Base-by-base conservation (phyloP, 352 stramenopile species). In the Phytopythium oedochilum region DNA sequence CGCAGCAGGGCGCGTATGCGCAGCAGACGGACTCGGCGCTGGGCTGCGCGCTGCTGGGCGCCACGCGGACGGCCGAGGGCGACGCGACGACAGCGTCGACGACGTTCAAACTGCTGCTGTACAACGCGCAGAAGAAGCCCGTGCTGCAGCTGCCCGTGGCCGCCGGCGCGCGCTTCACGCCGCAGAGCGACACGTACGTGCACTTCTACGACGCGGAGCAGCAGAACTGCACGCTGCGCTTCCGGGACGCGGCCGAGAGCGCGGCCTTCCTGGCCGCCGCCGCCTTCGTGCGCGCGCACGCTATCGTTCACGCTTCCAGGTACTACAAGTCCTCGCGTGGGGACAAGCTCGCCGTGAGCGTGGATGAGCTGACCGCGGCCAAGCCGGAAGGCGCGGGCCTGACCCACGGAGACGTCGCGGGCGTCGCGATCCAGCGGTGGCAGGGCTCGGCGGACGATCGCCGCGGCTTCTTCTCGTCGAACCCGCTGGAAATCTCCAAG, bases 201-300 rank as follows among this genome's bases (percentile, higher is more conserved):
- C 83, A 83, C 59, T 87, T 90, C 51, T 77, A 82, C 50, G 72
- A 83, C 34, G 55, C 55, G 20, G 49, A 68, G 20, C 58, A 61
- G 43, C 75, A 87, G 52, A 84, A 86, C 64, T 92, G 73, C 61
- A 80, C 83, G 22, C 83, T 92, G 79, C 79, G 80, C 40, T 92
- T 92, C 60, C 78, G 80, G 26, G 83, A 90, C 54, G 67, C 65
- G 0, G 40, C 36, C 10, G 57, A 60, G 8, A 62, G 71, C 38
- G 56, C 60, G 14, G 53, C 49, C 8, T 90, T 90, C 58, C 66
- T 90, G 0, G 52, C 55, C 5, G 75, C 78, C 1, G 68, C 83
- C 4, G 78, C 78, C 29, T 71, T 77, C 29, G 52, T 69, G 9
- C 86, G 86, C 47, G 71, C 80, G 14, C 79, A 90, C 36, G 45